phyloP scores from a whole-genome alignment of 1,139 yeast genomes.

The Saccharomyces pastorianus region DNA sequence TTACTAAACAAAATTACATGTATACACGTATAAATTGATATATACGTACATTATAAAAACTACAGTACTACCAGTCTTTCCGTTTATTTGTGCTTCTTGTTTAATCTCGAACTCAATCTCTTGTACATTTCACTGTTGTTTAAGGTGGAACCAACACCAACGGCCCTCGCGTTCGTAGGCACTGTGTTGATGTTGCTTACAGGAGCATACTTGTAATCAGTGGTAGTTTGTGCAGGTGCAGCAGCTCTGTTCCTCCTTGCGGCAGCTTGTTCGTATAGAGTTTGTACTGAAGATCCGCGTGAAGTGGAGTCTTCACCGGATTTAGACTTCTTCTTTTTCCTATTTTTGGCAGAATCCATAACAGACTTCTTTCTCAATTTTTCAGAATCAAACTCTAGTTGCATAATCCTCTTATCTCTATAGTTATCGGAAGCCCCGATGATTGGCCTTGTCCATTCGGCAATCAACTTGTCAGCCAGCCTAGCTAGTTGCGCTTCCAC shows the following conservation, averaged over 20 bases:
- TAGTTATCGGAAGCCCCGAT: conserved; percentile 93
- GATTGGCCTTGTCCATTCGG: conserved; percentile 97
- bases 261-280: conserved; percentile 81
- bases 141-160: conserved; percentile 45
- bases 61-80: not conserved
- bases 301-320: conserved; percentile 35
- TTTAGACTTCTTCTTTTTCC: conserved; percentile 20
- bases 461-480: conserved; percentile 81
- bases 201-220: conserved; percentile 89
- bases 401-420: conserved; percentile 73
- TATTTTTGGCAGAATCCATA: conserved; percentile 26
- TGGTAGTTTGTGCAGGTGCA: conserved; percentile 80
- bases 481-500: conserved; percentile 84
- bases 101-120: conserved; percentile 41
- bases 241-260: conserved; percentile 90
- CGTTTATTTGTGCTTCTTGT: conserved; percentile 20
- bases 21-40: too few species aligned
- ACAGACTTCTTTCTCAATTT: conserved; percentile 40
- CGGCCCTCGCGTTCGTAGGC: conserved; percentile 31
- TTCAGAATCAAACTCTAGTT: conserved; percentile 61
- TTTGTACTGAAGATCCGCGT: conserved; percentile 20
- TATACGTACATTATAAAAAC: too few species aligned
- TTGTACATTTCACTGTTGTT: conserved; percentile 69
- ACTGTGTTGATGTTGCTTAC: conserved; percentile 45
- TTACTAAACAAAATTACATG: too few species aligned